Evolutionary conservation across 164 flowering plant species (phyloP), one percentile per base, ranked within the genome.

Genomic region (Magnolia changhungtana): DNA sequence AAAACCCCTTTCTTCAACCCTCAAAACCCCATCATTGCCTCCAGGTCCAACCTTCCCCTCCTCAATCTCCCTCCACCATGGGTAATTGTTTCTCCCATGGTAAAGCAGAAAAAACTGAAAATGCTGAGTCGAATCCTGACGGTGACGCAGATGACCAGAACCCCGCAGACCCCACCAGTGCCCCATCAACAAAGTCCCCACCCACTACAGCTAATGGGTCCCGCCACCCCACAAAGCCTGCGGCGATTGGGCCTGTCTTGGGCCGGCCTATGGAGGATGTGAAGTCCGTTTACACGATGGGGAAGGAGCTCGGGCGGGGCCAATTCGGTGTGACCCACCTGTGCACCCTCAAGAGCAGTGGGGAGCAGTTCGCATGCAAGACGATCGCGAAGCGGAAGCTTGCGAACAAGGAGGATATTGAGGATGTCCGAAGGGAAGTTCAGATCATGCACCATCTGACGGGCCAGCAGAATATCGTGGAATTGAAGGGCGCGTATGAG

Each of bases 201-300:
- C 67, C 85, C 20, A 8, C 83, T 13, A 19, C 61, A 55, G 4
- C 79, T 0, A 65, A 73, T 50, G 76, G 80, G 18, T 31, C 84
- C 24, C 20, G 73, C 68, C 81, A 84, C 74, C 85, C 83, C 7
- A 19, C 85, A 72, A 88, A 88, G 81, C 77, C 79, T 7, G 70
- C 77, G 3, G 82, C 82, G 0, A 80, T 87, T 31, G 78, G 78
- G n/a, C 86, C 86, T 1, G 95, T 92, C 45, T 77, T 92, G 24
- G 91, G 92, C 29, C 87, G 92, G 31, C 94, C 95, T 0, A 92
- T 91, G 97, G 97, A 92, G 72, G 95, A 92, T 21, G 86, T 92
- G 10, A 72, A 78, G 19, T 8, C 83, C 0, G 67, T 29, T 2
- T 92, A 90, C 84, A 70, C 87, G 1, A 84, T 92, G 0, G 95